Evolutionary conservation across 768 basidiomycete genomes (phyloP), one percentile per base, ranked within the genome.

Genomic region (Suillus discolor): DNA sequence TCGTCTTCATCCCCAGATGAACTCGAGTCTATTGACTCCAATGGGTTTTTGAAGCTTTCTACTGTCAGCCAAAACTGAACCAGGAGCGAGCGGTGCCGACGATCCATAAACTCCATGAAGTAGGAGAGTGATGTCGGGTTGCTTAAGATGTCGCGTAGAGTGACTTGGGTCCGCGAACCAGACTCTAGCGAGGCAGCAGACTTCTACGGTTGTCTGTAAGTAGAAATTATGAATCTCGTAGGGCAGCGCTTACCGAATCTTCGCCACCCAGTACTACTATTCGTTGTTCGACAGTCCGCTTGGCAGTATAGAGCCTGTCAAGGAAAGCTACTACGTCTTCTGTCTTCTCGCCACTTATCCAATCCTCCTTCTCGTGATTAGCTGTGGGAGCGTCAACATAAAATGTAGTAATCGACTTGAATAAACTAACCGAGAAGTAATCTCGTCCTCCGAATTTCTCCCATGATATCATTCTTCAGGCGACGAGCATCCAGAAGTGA

Each of bases 21-120:
- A 4, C 80, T 78, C 16, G 83, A 83, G 69, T 94, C 90, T 6
- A 91, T 84, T 3, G 88, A 86, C 75, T 97, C 96, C 34, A 99
- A 79, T 0, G 97, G 97, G 70, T 97, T 94, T 79, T 98, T 98
- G 84, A 99, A 97, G 65, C 94, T 94, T 79, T 99, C 96, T 3
- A 98, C 93, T 0, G 95, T 94, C 1, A 99, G 82, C 97, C 97
- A 99, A 78, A 98, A 99, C 68, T 99, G 97, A 4, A 97, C 94
- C 12, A 94, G 87, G 15, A 93, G 73, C 15, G 96, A 92, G 38
- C 91, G 87, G 66, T 88, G 84, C 9, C 92, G 87, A 16, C 97
- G 87, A 70, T 99, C 97, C 94, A 98, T 96, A 71, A 94, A 97
- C 79, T 99, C 97, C 90, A 98, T 96, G 79, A 97, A 93, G 75